Conservation (phyloP, 345 rosid genomes). For the Salix viminalis region DNA sequence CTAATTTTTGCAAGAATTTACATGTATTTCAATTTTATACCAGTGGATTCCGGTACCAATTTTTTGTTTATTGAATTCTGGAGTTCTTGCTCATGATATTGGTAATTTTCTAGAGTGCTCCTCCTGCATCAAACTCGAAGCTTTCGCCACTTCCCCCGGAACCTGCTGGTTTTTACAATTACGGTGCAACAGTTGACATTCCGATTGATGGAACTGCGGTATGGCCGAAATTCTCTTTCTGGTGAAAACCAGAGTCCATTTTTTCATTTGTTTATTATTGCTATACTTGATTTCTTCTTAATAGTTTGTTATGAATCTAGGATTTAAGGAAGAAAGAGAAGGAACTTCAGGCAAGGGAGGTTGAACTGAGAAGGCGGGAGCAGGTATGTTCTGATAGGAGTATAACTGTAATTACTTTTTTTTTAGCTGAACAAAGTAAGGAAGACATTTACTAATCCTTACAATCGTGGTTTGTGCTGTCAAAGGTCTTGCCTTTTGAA, state of each 20-base stretch:
- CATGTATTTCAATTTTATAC: not conserved
- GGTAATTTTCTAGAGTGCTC: slow-evolving; percentile 15
- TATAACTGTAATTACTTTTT: not conserved
- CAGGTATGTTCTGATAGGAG: slow-evolving; percentile 15
- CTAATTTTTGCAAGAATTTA: slow-evolving; percentile 4
- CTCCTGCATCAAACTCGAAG: slow-evolving; percentile 29
- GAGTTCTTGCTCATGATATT: not conserved
- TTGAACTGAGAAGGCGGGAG: slow-evolving; percentile 29
- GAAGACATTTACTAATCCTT: not conserved
- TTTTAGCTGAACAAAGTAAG: not conserved
- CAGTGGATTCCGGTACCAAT: not conserved
- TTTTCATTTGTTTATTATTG: not conserved
- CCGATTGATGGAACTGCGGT: slow-evolving; percentile 28
- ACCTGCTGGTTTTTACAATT: slow-evolving; percentile 29
- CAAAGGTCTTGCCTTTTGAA: not conserved
- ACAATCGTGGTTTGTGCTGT: not conserved
- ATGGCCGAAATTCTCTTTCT: not conserved
- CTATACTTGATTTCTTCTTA: not conserved
- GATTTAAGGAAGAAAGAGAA: slow-evolving; percentile 32
- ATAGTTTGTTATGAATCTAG: not conserved
- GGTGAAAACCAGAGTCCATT: slow-evolving; percentile 3
- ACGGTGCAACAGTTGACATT: slow-evolving; percentile 31
- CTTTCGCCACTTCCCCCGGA: slow-evolving; percentile 36
- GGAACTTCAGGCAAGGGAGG: slow-evolving; percentile 31
- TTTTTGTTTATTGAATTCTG: not conserved